Evolutionary conservation across 345 rosid genomes (phyloP).

Genomic region (Carallia brachiata): DNA sequence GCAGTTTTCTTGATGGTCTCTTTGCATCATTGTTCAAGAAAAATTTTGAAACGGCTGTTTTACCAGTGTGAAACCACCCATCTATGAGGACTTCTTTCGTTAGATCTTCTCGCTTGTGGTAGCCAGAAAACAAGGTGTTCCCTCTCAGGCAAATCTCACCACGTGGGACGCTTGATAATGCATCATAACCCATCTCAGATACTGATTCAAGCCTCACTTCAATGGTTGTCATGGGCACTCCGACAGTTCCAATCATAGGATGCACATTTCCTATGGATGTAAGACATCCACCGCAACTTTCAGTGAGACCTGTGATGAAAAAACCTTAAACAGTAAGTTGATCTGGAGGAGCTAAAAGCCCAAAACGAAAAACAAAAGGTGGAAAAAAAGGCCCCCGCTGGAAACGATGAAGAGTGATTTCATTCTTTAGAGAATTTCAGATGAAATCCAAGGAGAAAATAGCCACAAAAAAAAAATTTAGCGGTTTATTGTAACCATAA

Average conservation of each 20-base stretch:
- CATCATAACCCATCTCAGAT: constrained; percentile 94
- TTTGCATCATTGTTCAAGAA: neutral
- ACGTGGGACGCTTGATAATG: constrained; percentile 56
- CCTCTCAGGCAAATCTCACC: constrained; percentile 96
- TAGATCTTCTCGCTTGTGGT: constrained; percentile 82
- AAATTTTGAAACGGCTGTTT: neutral
- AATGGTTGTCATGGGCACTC: constrained; percentile 82
- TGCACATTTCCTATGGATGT: constrained; percentile 70
- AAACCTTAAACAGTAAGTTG: constrained; percentile 1
- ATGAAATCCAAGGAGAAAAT: no score
- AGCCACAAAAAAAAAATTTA: no score
- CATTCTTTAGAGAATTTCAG: no score
- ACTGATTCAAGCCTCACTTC: constrained; percentile 92
- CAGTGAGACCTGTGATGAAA: constrained; percentile 70
- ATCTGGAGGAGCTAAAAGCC: neutral
- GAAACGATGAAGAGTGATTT: no score
- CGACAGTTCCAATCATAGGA: constrained; percentile 90
- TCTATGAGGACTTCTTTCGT: constrained; percentile 75
- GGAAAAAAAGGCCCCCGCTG: no score
- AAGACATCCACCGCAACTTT: constrained; percentile 87
- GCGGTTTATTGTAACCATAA: neutral
- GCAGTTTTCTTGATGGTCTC: neutral
- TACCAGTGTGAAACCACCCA: constrained; percentile 99
- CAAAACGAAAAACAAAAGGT: neutral
- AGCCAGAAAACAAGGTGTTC: constrained; percentile 78